A percentile compares a stretch with the other conserved stretches of the same genome.
Evolutionary conservation across 352 stramenopile species (phyloP).

Genomic region (Phytophthora ramorum): DNA sequence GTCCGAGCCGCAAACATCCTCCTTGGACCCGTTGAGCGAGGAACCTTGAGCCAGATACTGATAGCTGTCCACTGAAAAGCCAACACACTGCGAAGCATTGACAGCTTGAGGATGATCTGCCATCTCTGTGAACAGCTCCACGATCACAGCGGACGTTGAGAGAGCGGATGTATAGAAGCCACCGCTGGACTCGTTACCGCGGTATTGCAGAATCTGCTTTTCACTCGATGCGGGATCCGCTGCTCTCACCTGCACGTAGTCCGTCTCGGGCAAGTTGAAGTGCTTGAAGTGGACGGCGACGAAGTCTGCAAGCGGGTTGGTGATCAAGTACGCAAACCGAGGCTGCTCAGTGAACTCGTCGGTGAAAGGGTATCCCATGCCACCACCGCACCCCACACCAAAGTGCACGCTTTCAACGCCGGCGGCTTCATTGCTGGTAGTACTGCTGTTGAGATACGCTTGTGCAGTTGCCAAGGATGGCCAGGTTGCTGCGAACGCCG

Average conservation of each 20-base stretch:
- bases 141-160: slow-evolving; percentile 42
- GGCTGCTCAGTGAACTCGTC: slow-evolving; percentile 31
- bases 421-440: not conserved
- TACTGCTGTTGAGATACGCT: slow-evolving; percentile 13
- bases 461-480: not conserved
- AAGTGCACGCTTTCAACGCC: slow-evolving; percentile 28
- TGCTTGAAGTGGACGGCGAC: slow-evolving; percentile 64
- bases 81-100: slow-evolving; percentile 39
- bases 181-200: slow-evolving; percentile 33
- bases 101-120: slow-evolving; percentile 1
- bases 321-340: slow-evolving; percentile 45
- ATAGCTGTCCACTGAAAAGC: slow-evolving; percentile 58
- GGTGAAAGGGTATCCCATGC: slow-evolving; percentile 33
- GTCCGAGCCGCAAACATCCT: slow-evolving; percentile 64
- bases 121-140: slow-evolving; percentile 52
- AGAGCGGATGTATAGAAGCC: slow-evolving; percentile 47
- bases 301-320: slow-evolving; percentile 54
- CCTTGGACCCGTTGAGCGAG: slow-evolving; percentile 27
- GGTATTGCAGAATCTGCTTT: slow-evolving; percentile 35
- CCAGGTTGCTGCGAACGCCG: slow-evolving; percentile 7
- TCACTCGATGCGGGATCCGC: slow-evolving; percentile 35
- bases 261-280: slow-evolving; percentile 62
- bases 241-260: slow-evolving; percentile 57
- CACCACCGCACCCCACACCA: slow-evolving; percentile 42
- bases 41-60: slow-evolving; percentile 37